A percentile compares a stretch with the other conserved stretches of the same genome.
phyloP scores from a whole-genome alignment of 345 rosid genomes.

The Microthlaspi erraticum region DNA sequence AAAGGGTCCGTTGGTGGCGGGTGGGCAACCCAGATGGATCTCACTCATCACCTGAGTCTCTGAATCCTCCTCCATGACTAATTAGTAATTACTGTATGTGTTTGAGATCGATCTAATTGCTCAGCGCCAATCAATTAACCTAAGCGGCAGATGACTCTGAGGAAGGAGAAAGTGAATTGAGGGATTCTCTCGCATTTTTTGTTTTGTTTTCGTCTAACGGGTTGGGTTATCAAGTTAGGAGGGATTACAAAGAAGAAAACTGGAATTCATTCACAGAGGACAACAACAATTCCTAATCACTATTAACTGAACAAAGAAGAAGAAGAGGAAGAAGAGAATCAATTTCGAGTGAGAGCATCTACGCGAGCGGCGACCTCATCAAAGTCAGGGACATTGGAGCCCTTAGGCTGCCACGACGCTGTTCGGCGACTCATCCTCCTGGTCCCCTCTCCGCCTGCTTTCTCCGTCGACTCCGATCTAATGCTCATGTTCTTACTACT shows the following conservation, averaged over 20 bases:
- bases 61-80: slow-evolving; percentile 29
- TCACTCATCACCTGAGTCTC: slow-evolving; percentile 79
- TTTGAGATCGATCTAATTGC: too few relatives aligned
- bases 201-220: too few relatives aligned
- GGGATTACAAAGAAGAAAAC: background rate
- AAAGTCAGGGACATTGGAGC: slow-evolving; percentile 31
- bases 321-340: background rate
- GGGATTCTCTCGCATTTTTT: background rate
- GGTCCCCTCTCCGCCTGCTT: slow-evolving; percentile 25
- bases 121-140: too few relatives aligned
- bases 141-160: background rate
- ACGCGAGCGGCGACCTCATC: slow-evolving; percentile 48
- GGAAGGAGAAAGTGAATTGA: background rate
- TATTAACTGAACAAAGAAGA: background rate
- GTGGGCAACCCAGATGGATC: slow-evolving; percentile 84
- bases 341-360: slow-evolving; percentile 37
- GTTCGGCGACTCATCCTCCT: slow-evolving; percentile 41
- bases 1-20: slow-evolving; percentile 57
- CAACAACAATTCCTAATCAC: background rate
- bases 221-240: too few relatives aligned
- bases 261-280: slow-evolving; percentile 22
- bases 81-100: too few relatives aligned
- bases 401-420: slow-evolving; percentile 38
- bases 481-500: slow-evolving; percentile 26
- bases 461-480: slow-evolving; percentile 35